Evolutionary conservation across 441 rosid species (phyloP).

Genomic region (Francoa sonchifolia): DNA sequence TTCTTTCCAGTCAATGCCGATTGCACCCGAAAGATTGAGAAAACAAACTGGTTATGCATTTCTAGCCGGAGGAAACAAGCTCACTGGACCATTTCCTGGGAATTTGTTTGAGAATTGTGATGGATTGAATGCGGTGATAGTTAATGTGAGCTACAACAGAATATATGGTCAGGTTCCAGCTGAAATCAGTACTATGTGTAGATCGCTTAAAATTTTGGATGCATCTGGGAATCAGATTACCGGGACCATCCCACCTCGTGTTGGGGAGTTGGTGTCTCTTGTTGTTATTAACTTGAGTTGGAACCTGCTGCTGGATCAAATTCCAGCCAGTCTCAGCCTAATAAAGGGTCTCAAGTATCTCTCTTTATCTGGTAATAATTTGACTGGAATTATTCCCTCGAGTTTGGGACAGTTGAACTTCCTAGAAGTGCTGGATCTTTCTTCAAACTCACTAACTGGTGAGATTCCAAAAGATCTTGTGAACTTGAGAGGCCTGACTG

Average conservation of each 20-base stretch:
- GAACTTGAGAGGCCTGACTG: conserved; percentile 32
- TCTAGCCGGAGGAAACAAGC: conserved; percentile 37
- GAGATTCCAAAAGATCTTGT: conserved; percentile 35
- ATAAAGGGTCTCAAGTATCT: conserved; percentile 28
- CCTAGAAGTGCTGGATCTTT: conserved; percentile 38
- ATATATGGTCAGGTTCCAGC: conserved; percentile 34
- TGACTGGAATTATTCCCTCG: conserved; percentile 35
- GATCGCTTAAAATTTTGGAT: conserved; percentile 35
- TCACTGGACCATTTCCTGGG: conserved; percentile 39
- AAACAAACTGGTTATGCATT: conserved; percentile 30
- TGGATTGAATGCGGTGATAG: conserved; percentile 23
- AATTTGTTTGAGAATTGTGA: conserved; percentile 30
- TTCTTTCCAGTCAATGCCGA: conserved; percentile 24
- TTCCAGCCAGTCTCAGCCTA: conserved; percentile 28
- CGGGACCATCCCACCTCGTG: conserved; percentile 29
- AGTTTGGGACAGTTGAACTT: conserved; percentile 27
- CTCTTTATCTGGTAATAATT: conserved; percentile 42
- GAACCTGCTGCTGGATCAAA: conserved; percentile 39
- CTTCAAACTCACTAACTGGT: conserved; percentile 42
- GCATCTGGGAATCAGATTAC: conserved; percentile 39
- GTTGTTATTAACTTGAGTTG: conserved; percentile 36
- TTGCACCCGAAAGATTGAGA: conserved; percentile 26
- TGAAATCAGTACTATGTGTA: conserved; percentile 29
- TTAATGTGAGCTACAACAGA: conserved; percentile 44
- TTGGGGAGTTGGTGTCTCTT: conserved; percentile 30